Evolutionary conservation across 768 basidiomycete species (phyloP).

Genomic region (Tubosaeta sp.): DNA sequence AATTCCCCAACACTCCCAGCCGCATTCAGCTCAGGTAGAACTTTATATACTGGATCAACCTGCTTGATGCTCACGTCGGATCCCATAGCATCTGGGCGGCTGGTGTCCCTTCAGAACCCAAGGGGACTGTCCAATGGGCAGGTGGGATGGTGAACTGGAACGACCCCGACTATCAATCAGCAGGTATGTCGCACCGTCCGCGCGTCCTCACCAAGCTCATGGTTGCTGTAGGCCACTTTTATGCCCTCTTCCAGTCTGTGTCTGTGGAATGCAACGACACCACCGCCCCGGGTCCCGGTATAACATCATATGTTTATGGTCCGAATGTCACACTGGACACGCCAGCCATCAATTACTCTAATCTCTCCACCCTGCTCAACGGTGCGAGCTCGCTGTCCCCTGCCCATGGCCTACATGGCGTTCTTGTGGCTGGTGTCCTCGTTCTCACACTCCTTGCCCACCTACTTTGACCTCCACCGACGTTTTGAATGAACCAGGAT

Average conservation of each 20-base stretch:
- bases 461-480: constrained; percentile 14
- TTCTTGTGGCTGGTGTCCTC: constrained; percentile 12
- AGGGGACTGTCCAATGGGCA: constrained; percentile 74
- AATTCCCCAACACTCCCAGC: constrained; percentile 76
- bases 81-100: constrained; percentile 69
- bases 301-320: constrained; percentile 64
- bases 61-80: constrained; percentile 2
- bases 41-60: background rate
- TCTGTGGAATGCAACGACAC: constrained; percentile 61
- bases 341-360: constrained; percentile 56
- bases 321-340: constrained; percentile 48
- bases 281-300: constrained; percentile 36
- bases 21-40: constrained; percentile 73
- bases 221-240: constrained; percentile 55
- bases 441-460: constrained; percentile 13
- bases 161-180: constrained; percentile 69
- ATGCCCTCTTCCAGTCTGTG: constrained; percentile 57
- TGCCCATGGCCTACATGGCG: constrained; percentile 8
- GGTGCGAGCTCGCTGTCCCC: constrained; percentile 24
- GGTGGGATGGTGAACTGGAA: constrained; percentile 82
- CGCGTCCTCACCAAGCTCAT: background rate
- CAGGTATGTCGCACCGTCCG: constrained; percentile 37
- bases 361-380: constrained; percentile 50
- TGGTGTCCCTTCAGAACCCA: constrained; percentile 55
- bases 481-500: background rate